These are phyloP conservation scores for Candolleomyces efflorescens DNA, from an alignment of 768 basidiomycete genomes.

Conservation along the genomic window DNA sequence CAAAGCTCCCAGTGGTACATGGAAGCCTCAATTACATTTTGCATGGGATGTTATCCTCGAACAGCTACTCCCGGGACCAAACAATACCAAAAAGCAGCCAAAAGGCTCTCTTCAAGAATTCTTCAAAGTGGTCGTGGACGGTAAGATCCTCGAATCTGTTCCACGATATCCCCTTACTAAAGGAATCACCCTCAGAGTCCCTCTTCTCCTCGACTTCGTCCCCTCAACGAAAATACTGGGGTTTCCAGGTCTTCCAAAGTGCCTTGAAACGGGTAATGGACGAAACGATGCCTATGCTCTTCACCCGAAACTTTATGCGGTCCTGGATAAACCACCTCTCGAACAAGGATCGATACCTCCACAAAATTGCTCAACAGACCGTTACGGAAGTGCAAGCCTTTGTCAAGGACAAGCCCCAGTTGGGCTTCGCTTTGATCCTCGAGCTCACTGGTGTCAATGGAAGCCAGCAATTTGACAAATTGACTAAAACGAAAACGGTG, in stretches of 20 bases:
- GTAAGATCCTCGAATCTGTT: constrained; percentile 36
- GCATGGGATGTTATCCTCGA: constrained; percentile 87
- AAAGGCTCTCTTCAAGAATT: constrained; percentile 84
- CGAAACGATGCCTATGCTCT: constrained; percentile 75
- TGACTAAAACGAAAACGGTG: constrained; percentile 91
- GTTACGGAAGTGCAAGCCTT: constrained; percentile 74
- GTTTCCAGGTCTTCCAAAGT: constrained; percentile 87
- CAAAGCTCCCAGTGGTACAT: constrained; percentile 51
- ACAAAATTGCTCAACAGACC: constrained; percentile 83
- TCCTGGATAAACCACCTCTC: constrained; percentile 96
- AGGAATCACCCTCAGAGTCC: constrained; percentile 51
- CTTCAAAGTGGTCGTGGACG: constrained; percentile 88
- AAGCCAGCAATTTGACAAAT: constrained; percentile 82
- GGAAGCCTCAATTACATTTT: constrained; percentile 92
- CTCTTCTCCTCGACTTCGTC: constrained; percentile 83
- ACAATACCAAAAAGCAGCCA: constrained; percentile 26
- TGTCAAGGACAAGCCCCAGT: constrained; percentile 69
- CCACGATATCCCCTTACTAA: background rate
- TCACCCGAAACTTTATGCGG: constrained; percentile 94
- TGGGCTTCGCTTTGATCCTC: constrained; percentile 81
- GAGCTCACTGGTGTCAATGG: constrained; percentile 83
- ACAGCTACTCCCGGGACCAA: constrained; percentile 52
- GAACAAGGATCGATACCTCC: constrained; percentile 80
- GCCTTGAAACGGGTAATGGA: constrained; percentile 64
- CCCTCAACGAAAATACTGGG: constrained; percentile 89